Conservation (phyloP, 345 rosid species). For the Theobroma cacao region DNA sequence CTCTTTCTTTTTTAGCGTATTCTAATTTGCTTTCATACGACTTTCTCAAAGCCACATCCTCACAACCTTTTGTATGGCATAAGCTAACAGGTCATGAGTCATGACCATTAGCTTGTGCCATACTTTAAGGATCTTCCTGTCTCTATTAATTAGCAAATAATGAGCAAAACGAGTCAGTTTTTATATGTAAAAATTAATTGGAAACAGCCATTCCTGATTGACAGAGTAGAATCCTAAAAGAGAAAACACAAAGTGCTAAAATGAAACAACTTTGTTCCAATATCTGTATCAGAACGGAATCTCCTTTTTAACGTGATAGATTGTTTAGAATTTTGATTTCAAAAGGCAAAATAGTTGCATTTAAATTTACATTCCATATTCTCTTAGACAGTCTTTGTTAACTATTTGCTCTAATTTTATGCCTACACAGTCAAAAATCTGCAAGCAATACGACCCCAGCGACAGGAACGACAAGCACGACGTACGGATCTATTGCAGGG, state of each 20-base stretch:
- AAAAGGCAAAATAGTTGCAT: neutral
- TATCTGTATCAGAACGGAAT: neutral
- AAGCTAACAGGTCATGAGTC: constrained; percentile 13
- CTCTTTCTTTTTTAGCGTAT: constrained; percentile 13
- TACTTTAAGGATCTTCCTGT: constrained; percentile 15
- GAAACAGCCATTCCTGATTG: neutral
- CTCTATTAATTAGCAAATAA: neutral
- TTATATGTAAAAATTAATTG: neutral
- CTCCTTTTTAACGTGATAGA: neutral
- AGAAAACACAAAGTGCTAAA: neutral
- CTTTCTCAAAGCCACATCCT: neutral
- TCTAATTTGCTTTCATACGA: constrained; percentile 18
- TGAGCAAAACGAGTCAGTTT: neutral
- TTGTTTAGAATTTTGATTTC: neutral
- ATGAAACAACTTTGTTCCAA: neutral
- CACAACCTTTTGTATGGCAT: constrained; percentile 18
- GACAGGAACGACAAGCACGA: constrained; percentile 5
- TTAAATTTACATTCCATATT: neutral
- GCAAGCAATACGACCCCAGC: constrained; percentile 35
- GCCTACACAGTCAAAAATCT: constrained; percentile 50
- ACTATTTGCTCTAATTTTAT: neutral
- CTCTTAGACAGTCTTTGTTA: neutral
- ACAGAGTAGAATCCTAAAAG: neutral
- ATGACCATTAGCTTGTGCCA: constrained; percentile 5
- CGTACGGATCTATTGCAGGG: constrained; percentile 19